Base-by-base conservation (phyloP, 371 early-diverging fungal genomes). In the Mortierella sp. region DNA sequence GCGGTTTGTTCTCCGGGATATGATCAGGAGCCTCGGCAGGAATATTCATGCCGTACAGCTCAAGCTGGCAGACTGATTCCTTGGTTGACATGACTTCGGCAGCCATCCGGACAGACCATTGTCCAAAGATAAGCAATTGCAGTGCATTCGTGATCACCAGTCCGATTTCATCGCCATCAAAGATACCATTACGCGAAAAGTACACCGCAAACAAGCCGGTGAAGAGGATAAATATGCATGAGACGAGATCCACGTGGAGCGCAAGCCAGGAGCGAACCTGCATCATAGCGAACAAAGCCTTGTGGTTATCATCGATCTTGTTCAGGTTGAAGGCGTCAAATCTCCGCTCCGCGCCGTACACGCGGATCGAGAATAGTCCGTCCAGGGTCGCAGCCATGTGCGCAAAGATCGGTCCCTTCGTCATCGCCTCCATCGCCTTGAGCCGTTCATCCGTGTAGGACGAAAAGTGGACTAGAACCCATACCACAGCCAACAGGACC, bases 361-460 rank as follows among this genome's bases (percentile, higher is more conserved):
- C 84, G n/a, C 90, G 83, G 50, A 92, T 91, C 30, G 83, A 83
- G 52, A 87, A 83, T 14, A 92, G 80, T 3, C 92, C 92, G 59
- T 92, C 92, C 7, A 92, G 76, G 1, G 92, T 89, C 3, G 88
- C 83, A 3, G 90, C 88, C 49, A 92, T 79, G 64, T 92, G 92
- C 4, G 90, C 78, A 76, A 89, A 92, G 57, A 92, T 88, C 2
- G 89, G 90, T 0, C 88, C 76, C 56, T 86, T 85, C 52, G 84
- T 81, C 41, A 76, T 70, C 4, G 90, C 90, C 79, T 72, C 90
- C 61, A 87, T 71, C 15, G 49, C 54, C 60, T 88, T 87, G 60
- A 85, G 81, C 43, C 78, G 64, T 26, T 76, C 78, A 41, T 85
- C 85, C 15, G 85, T 82, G 23, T 78, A 76, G 1, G 55, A 76